A percentile compares a stretch with the other conserved stretches of the same genome.
Conservation (phyloP, 371 early-diverging fungal species). For the Vittaforma corneae region DNA sequence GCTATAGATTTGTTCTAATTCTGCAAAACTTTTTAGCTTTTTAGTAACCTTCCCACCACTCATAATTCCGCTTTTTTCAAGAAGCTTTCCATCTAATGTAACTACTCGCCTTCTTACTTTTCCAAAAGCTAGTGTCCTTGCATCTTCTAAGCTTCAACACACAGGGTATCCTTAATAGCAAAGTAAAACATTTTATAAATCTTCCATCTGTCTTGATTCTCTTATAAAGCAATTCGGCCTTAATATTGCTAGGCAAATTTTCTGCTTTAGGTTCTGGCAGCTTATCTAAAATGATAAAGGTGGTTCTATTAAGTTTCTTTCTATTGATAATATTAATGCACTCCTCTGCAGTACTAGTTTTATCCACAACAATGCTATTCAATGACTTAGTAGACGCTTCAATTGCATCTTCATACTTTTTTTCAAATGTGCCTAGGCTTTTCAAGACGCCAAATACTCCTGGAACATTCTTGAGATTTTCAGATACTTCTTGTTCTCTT, state of each 20-base stretch:
- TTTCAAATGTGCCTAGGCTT: constrained; percentile 80
- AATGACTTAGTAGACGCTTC: constrained; percentile 75
- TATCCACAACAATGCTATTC: constrained; percentile 85
- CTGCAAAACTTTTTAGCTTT: constrained; percentile 24
- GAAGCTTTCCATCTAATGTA: constrained; percentile 81
- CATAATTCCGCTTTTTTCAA: constrained; percentile 91
- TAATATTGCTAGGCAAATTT: constrained; percentile 45
- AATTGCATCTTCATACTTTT: constrained; percentile 83
- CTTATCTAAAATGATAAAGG: constrained; percentile 71
- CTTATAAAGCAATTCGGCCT: constrained; percentile 68
- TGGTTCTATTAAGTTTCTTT: constrained; percentile 74
- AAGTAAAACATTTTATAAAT: constrained; percentile 74
- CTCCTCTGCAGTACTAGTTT: constrained; percentile 73
- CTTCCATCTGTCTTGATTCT: constrained; percentile 62
- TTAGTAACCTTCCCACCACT: constrained; percentile 65
- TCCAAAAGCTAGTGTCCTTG: constrained; percentile 75
- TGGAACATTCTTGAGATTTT: constrained; percentile 30
- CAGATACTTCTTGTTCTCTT: constrained; percentile 34
- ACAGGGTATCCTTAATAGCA: constrained; percentile 77
- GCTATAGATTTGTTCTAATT: constrained; percentile 23
- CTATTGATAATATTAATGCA: constrained; percentile 78
- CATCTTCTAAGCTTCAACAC: constrained; percentile 76
- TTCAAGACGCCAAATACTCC: constrained; percentile 72
- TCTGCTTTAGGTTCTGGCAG: constrained; percentile 41
- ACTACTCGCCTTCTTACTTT: constrained; percentile 77